A percentile compares a stretch with the other conserved stretches of the same genome.
phyloP scores from a whole-genome alignment of 1,284 basidiomycete genomes.

The Bondarzewia mesenterica region DNA sequence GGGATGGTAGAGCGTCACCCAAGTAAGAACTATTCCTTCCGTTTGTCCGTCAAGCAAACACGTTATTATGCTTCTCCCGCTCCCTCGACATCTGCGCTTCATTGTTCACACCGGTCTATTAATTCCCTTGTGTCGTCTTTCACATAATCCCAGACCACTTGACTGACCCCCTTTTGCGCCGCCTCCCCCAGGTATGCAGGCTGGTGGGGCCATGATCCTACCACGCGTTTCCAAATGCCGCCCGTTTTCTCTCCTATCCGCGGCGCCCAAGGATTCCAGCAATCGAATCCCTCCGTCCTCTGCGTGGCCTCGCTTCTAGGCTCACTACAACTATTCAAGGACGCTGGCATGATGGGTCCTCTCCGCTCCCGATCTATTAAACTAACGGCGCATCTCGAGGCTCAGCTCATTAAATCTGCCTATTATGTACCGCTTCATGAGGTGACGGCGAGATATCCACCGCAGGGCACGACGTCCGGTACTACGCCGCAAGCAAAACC shows the following conservation, averaged over 20 bases:
- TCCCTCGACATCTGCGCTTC: slow-evolving; percentile 4
- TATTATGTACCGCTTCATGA: slow-evolving; percentile 48
- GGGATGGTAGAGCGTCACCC: slow-evolving; percentile 50
- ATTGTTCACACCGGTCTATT: slow-evolving; percentile 4
- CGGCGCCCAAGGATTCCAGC: slow-evolving; percentile 93
- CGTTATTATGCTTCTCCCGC: slow-evolving; percentile 12
- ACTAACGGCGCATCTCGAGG: slow-evolving; percentile 69
- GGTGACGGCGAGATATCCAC: slow-evolving; percentile 27
- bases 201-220: slow-evolving; percentile 94
- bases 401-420: slow-evolving; percentile 49
- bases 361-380: slow-evolving; percentile 63
- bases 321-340: slow-evolving; percentile 73
- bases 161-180: too few relatives aligned
- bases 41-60: neutral
- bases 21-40: slow-evolving; percentile 34
- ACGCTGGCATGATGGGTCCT: slow-evolving; percentile 64
- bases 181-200: slow-evolving; percentile 66
- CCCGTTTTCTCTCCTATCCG: slow-evolving; percentile 73
- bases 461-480: slow-evolving; percentile 2
- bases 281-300: slow-evolving; percentile 87
- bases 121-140: slow-evolving; percentile 11
- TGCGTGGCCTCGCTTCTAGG: slow-evolving; percentile 75
- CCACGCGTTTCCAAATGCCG: slow-evolving; percentile 89
- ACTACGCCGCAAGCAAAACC: slow-evolving; percentile 20
- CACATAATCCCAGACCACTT: too few relatives aligned